Conservation (phyloP, 2,329 filamentous ascomycete genomes). For the Cladosporium colombiae region DNA sequence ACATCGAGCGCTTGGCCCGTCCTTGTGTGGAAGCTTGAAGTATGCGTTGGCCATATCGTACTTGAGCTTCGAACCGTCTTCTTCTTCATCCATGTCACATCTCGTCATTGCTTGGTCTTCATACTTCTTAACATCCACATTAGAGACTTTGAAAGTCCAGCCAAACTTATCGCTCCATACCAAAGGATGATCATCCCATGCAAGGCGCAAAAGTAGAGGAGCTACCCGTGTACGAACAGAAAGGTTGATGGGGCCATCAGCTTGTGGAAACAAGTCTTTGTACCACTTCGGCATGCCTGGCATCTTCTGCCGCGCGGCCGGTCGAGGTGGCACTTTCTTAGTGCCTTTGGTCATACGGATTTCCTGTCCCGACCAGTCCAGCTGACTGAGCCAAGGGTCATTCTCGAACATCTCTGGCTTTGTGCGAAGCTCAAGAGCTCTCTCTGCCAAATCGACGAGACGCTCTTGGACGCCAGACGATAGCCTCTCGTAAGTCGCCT, state of each 20-base stretch:
- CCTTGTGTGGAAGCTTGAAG: constrained; percentile 95
- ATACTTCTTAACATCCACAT: constrained; percentile 64
- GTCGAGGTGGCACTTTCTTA: constrained; percentile 76
- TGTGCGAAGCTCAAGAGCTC: constrained; percentile 73
- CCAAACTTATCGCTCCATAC: constrained; percentile 92
- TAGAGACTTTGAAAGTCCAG: constrained; percentile 83
- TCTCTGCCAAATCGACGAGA: constrained; percentile 70
- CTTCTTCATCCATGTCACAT: constrained; percentile 77
- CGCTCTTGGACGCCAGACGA: constrained; percentile 77
- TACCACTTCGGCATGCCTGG: constrained; percentile 97
- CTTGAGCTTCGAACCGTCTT: constrained; percentile 65
- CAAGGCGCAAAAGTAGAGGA: constrained; percentile 76
- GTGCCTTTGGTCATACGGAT: constrained; percentile 89
- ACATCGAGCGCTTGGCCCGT: constrained; percentile 83
- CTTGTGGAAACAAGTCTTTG: constrained; percentile 79
- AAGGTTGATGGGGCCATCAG: constrained; percentile 68
- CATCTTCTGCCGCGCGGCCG: constrained; percentile 82
- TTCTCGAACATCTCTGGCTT: constrained; percentile 68
- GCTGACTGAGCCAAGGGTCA: constrained; percentile 88
- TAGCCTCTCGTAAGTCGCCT: constrained; percentile 77
- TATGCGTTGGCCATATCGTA: constrained; percentile 69
- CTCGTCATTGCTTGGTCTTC: constrained; percentile 68
- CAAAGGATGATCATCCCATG: constrained; percentile 87
- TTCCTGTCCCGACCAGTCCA: constrained; percentile 95
- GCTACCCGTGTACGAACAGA: constrained; percentile 87